phyloP scores from a whole-genome alignment of 2,329 filamentous ascomycete species.

The Diaporthe citrichinensis region DNA sequence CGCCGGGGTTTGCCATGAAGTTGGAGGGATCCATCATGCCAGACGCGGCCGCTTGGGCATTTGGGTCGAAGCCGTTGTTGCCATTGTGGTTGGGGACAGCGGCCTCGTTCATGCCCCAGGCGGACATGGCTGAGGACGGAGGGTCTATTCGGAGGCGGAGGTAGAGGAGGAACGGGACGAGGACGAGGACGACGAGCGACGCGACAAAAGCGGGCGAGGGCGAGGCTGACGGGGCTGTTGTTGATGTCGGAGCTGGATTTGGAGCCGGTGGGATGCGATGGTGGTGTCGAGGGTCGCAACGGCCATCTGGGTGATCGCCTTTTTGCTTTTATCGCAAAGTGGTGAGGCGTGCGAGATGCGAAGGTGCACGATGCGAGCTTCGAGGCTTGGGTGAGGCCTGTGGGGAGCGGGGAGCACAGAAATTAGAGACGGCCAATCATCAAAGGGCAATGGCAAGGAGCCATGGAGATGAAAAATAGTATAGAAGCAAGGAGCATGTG shows the following conservation, averaged over 20 bases:
- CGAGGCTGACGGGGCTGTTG: conserved; percentile 41
- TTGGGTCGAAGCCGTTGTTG: conserved; percentile 76
- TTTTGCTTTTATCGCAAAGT: conserved; percentile 41
- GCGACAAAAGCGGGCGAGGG: conserved; percentile 15
- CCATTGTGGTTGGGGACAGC: conserved; percentile 78
- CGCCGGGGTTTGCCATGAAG: conserved; percentile 70
- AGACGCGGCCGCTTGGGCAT: conserved; percentile 60
- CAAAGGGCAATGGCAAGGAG: conserved; percentile 55
- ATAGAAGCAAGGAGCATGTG: conserved; percentile 57
- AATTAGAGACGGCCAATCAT: conserved; percentile 51
- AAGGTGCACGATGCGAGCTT: not conserved
- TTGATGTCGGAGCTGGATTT: conserved; percentile 39
- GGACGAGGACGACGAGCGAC: conserved; percentile 27
- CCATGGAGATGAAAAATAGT: conserved; percentile 58
- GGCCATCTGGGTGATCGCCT: conserved; percentile 63
- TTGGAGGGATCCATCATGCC: conserved; percentile 76
- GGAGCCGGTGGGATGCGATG: conserved; percentile 30
- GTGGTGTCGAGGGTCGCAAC: conserved; percentile 45
- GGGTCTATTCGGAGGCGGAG: conserved; percentile 30
- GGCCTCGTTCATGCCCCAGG: conserved; percentile 78
- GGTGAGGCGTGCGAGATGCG: not conserved
- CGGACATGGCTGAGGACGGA: conserved; percentile 72
- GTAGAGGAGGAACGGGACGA: conserved; percentile 38
- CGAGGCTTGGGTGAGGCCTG: conserved; percentile 16
- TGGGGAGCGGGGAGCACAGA: conserved; percentile 36